Conservation (phyloP, 192 early-diverging fungal species). For the Coemansia asiatica region DNA sequence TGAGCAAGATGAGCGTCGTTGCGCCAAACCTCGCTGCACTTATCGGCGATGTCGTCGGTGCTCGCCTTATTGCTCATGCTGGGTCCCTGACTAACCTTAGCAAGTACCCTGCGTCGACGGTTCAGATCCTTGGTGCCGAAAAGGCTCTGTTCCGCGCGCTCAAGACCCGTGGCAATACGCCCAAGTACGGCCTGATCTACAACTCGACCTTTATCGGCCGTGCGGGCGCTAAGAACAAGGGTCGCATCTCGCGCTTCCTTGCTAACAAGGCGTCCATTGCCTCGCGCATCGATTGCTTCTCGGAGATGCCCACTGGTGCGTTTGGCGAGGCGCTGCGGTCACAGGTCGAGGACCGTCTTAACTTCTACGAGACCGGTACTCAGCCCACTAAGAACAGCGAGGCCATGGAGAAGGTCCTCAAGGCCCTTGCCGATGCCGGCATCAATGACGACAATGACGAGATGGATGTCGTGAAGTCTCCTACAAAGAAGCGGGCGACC, state of each 20-base stretch:
- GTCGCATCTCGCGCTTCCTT: slow-evolving; percentile 92
- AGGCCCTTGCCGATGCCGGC: slow-evolving; percentile 64
- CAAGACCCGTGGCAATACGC: slow-evolving; percentile 95
- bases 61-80: slow-evolving; percentile 95
- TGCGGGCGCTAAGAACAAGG: slow-evolving; percentile 96
- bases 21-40: slow-evolving; percentile 95
- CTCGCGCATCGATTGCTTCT: slow-evolving; percentile 95
- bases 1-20: slow-evolving; percentile 92
- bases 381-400: slow-evolving; percentile 88
- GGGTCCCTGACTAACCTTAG: slow-evolving; percentile 95
- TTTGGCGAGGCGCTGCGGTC: slow-evolving; percentile 90
- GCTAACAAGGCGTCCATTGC: slow-evolving; percentile 99
- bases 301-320: slow-evolving; percentile 79
- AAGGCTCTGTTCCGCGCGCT: slow-evolving; percentile 98
- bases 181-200: slow-evolving; percentile 98
- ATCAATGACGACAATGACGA: slow-evolving; percentile 55
- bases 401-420: slow-evolving; percentile 85
- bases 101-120: slow-evolving; percentile 96
- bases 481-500: slow-evolving; percentile 54
- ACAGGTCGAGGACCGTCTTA: slow-evolving; percentile 95
- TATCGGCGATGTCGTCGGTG: slow-evolving; percentile 94
- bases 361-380: slow-evolving; percentile 90
- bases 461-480: slow-evolving; percentile 29
- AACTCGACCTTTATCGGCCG: slow-evolving; percentile 95
- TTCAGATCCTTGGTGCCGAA: slow-evolving; percentile 97